Evolutionary conservation across 805 yeast genomes (phyloP).

Genomic region (Starmerella bacillaris): DNA sequence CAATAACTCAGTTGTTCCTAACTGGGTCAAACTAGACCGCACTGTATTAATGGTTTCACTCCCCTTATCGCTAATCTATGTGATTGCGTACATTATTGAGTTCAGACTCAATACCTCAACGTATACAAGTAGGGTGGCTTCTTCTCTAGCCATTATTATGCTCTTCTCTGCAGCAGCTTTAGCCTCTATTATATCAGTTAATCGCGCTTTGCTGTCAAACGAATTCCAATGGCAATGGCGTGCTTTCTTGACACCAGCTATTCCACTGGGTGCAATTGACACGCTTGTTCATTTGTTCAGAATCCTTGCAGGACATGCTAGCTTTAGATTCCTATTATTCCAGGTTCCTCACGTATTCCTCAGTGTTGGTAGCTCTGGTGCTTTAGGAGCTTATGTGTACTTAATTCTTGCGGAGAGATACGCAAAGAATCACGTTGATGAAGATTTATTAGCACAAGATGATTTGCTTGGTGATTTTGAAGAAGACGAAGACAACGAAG

Average conservation of each 20-base stretch:
- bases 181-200: constrained; percentile 17
- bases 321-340: constrained; percentile 7
- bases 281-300: constrained; percentile 1
- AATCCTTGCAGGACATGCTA: constrained; percentile 3
- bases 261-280: constrained; percentile 14
- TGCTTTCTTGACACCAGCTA: constrained; percentile 19
- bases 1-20: constrained; percentile 16
- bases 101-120: constrained; percentile 1
- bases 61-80: constrained; percentile 12
- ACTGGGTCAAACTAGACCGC: constrained; percentile 19
- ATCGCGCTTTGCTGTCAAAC: constrained; percentile 18
- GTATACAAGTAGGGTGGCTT: constrained; percentile 12
- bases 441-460: constrained; percentile 15
- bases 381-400: constrained; percentile 17
- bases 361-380: constrained; percentile 17
- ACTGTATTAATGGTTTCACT: constrained; percentile 14
- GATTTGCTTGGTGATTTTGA: constrained; percentile 17
- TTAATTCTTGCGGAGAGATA: constrained; percentile 16
- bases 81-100: constrained; percentile 10
- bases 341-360: constrained; percentile 10
- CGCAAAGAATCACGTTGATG: constrained; percentile 16
- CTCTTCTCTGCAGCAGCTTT: constrained; percentile 14
- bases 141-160: constrained; percentile 11
- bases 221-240: constrained; percentile 22
- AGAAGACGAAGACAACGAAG: constrained; percentile 18